Conservation (phyloP, 352 stramenopile genomes). For the Globisporangium takayamanum region DNA sequence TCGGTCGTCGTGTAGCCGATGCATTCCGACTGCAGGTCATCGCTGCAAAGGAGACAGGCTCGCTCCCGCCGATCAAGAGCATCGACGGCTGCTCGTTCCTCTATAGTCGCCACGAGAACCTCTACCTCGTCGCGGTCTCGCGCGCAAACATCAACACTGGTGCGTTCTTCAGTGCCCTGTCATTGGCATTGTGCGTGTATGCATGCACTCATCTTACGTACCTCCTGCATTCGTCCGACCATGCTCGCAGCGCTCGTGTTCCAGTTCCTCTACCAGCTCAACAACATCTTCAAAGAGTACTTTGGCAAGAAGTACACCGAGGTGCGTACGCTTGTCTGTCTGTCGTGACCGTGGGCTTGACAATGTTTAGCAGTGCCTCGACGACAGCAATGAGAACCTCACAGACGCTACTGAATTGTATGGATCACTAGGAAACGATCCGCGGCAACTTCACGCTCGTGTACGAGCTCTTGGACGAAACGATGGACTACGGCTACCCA, state of each 20-base stretch:
- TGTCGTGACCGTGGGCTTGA: background rate
- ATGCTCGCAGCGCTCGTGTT: constrained; percentile 85
- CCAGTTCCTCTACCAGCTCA: constrained; percentile 95
- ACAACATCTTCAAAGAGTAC: constrained; percentile 96
- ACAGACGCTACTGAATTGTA: background rate
- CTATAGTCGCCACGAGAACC: constrained; percentile 95
- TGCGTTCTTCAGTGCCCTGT: constrained; percentile 3
- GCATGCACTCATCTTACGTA: background rate
- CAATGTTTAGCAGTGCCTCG: background rate
- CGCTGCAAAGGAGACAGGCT: constrained; percentile 94
- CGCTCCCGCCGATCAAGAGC: constrained; percentile 90
- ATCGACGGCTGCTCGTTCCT: constrained; percentile 98
- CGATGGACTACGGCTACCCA: constrained; percentile 98
- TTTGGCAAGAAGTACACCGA: constrained; percentile 97
- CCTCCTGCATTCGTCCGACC: background rate
- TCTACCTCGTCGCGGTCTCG: constrained; percentile 97
- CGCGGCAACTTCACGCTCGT: constrained; percentile 98
- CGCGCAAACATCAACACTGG: constrained; percentile 95
- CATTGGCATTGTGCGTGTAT: background rate
- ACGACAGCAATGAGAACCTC: background rate
- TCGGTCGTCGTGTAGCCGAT: constrained; percentile 62
- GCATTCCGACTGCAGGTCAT: constrained; percentile 88
- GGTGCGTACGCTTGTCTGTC: constrained; percentile 12
- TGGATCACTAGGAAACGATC: constrained; percentile 76
- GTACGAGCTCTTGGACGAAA: constrained; percentile 99